Evolutionary conservation across 768 basidiomycete genomes (phyloP), one percentile per base, ranked within the genome.

Genomic region (Piloderma croceum): DNA sequence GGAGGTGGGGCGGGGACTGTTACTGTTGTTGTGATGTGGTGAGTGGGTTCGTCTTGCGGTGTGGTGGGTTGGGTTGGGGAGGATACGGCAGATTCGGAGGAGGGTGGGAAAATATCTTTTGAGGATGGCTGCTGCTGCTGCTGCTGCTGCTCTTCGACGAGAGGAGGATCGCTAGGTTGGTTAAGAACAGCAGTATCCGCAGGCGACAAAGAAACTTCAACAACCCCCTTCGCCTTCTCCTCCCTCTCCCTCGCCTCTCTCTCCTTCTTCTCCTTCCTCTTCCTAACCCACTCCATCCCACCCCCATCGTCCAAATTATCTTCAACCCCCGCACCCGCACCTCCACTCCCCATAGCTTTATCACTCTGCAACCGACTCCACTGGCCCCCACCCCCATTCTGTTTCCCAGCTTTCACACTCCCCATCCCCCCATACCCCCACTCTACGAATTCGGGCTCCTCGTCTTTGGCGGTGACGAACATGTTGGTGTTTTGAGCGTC

Each of bases 381-480:
- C 23, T 52, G 43, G 18, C 51, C 52, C 11, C 55, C 61, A 31
- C 63, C 67, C 1, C 64, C 65, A 32, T 63, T 62, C 34, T 54
- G 68, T 3, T 68, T 68, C 21, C 62, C 63, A 0, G 74, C 72
- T 3, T 53, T 36, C 1, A 70, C 69, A 24, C 73, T 74, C 20
- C 90, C 90, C 82, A 90, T 83, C 3, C 86, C 86, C 23, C 86
- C 86, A 43, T 84, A 87, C 1, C 90, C 90, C 90, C 90, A 93
- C 60, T 93, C 90, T 12, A 90, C 87, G 50, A 93, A 93, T 55
- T 83, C 83, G 23, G 84, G 83, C 46, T 88, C 85, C 0, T 80
- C 75, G 21, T 79, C 78, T 4, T 70, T 68, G 11, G 69, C 78
- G 42, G 70, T 79, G 5, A 74, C 81, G 47, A 86, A 86, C 0